Percentiles rank a stretch among this genome's conserved stretches.
phyloP scores from a whole-genome alignment of 1,139 yeast genomes.

The Geotrichum histeridarum region DNA sequence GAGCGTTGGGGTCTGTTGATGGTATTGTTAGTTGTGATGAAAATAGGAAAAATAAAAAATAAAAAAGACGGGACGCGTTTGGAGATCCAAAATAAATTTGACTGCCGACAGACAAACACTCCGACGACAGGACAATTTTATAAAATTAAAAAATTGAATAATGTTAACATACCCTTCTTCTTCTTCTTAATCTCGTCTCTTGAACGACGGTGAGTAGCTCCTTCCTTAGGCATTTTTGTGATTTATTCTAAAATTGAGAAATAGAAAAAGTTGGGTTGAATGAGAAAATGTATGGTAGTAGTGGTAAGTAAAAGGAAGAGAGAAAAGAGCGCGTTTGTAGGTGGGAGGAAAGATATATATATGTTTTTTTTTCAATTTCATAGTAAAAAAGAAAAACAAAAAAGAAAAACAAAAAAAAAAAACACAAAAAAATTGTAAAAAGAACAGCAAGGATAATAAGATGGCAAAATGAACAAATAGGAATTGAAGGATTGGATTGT shows the following conservation, averaged over 20 bases:
- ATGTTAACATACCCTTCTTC: conserved; percentile 34
- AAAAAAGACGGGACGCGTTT: conserved; percentile 1
- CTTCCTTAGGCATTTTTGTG: conserved; percentile 33
- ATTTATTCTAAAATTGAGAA: not conserved
- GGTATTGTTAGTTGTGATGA: not conserved
- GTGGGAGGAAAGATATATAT: no score
- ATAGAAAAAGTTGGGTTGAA: conserved; percentile 1
- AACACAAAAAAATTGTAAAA: no score
- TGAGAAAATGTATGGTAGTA: not conserved
- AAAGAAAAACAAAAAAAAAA: not conserved
- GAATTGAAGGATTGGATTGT: no score
- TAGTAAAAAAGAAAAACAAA: conserved; percentile 1
- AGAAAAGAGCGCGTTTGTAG: not conserved
- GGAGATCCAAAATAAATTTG: no score
- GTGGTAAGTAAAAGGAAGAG: not conserved
- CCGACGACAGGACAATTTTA: no score
- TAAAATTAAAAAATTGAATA: no score
- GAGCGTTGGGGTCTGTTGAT: conserved; percentile 87
- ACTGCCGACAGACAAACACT: no score
- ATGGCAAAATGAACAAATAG: no score
- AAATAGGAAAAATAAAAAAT: not conserved
- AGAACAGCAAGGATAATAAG: no score
- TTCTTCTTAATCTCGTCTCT: conserved; percentile 28
- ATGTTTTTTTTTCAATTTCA: no score
- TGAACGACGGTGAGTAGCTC: conserved; percentile 26